These are phyloP conservation scores for Biscogniauxia mediterranea DNA, from an alignment of 2,329 filamentous ascomycete species.

Conservation along the genomic window DNA sequence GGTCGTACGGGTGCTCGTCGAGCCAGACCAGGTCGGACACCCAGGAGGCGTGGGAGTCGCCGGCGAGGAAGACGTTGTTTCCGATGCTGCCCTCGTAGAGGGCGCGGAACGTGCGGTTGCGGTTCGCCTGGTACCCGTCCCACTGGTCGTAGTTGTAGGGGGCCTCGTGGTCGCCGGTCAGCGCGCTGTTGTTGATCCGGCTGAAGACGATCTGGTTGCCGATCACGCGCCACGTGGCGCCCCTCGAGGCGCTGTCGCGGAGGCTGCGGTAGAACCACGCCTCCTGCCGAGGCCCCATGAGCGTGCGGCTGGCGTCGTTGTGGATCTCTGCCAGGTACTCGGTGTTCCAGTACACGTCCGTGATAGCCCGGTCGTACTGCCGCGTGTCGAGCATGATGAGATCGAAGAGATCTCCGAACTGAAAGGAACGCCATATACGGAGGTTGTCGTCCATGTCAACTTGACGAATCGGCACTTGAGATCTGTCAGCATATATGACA, in stretches of 20 bases:
- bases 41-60: slow-evolving; percentile 61
- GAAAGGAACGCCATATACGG: slow-evolving; percentile 66
- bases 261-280: slow-evolving; percentile 68
- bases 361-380: slow-evolving; percentile 66
- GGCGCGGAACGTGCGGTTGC: slow-evolving; percentile 60
- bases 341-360: slow-evolving; percentile 60
- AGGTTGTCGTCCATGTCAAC: slow-evolving; percentile 69
- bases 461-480: slow-evolving; percentile 47
- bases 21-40: slow-evolving; percentile 50
- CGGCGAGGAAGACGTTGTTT: slow-evolving; percentile 64
- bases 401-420: slow-evolving; percentile 63
- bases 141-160: slow-evolving; percentile 52
- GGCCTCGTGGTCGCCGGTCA: slow-evolving; percentile 28
- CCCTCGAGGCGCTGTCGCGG: slow-evolving; percentile 54
- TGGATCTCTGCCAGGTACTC: slow-evolving; percentile 51
- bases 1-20: slow-evolving; percentile 43
- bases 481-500: background rate
- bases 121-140: slow-evolving; percentile 51
- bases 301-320: slow-evolving; percentile 63
- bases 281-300: slow-evolving; percentile 73
- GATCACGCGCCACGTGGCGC: slow-evolving; percentile 67
- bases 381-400: slow-evolving; percentile 68
- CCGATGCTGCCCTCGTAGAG: slow-evolving; percentile 60
- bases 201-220: slow-evolving; percentile 68
- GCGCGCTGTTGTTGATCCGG: slow-evolving; percentile 34